Conservation (phyloP, 202 grass and related monocot species). For the Bolboschoenoplectus hybrid region DNA sequence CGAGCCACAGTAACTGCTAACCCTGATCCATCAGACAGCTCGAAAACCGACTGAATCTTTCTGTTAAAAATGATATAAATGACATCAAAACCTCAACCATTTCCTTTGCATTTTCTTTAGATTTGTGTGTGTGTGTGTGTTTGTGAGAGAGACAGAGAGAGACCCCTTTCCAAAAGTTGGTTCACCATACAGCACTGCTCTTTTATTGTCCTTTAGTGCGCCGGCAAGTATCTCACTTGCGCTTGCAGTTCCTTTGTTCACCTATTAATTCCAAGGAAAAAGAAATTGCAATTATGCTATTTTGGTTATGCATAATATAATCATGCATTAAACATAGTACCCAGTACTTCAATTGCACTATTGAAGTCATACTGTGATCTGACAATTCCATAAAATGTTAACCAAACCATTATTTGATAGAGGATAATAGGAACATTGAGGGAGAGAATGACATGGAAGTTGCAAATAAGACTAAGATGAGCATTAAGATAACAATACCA, state of each 20-base stretch:
- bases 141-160: background rate
- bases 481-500: conserved; percentile 56
- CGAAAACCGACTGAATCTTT: conserved; percentile 94
- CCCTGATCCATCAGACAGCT: conserved; percentile 90
- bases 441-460: background rate
- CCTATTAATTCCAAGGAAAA: conserved; percentile 52
- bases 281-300: background rate
- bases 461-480: conserved; percentile 11
- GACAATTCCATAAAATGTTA: background rate
- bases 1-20: conserved; percentile 82
- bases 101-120: background rate
- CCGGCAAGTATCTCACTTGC: conserved; percentile 97
- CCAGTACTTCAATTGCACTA: background rate
- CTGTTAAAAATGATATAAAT: conserved; percentile 38
- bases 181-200: conserved; percentile 88
- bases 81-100: background rate
- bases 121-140: background rate
- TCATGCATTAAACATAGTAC: background rate
- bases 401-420: background rate
- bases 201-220: conserved; percentile 92
- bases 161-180: conserved; percentile 98
- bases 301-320: background rate
- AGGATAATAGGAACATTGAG: background rate
- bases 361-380: background rate
- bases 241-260: conserved; percentile 98